Evolutionary conservation across 2,329 filamentous ascomycete species (phyloP).

Genomic region (Nigrograna mackinnonii): DNA sequence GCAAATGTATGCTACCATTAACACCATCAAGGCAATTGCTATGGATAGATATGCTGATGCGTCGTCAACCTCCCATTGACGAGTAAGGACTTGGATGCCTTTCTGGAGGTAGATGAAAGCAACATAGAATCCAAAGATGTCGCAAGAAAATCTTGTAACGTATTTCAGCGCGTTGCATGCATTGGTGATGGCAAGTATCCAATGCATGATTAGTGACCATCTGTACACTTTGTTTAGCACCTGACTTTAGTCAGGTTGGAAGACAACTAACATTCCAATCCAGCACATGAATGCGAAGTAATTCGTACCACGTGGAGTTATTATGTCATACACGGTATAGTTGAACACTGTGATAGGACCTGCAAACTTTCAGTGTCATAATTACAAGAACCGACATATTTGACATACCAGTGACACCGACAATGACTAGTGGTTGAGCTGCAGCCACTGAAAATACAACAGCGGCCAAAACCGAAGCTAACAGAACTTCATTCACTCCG

Average conservation of each 20-base stretch:
- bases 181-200: conserved; percentile 57
- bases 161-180: conserved; percentile 87
- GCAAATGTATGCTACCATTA: conserved; percentile 75
- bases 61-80: conserved; percentile 68
- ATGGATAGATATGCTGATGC: conserved; percentile 76
- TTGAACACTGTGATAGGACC: conserved; percentile 94
- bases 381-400: conserved; percentile 5
- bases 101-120: conserved; percentile 92
- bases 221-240: no score
- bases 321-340: conserved; percentile 91
- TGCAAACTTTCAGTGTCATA: conserved; percentile 23
- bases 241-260: no score
- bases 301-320: conserved; percentile 74
- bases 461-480: conserved; percentile 80
- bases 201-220: conserved; percentile 49
- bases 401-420: conserved; percentile 75
- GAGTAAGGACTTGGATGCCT: conserved; percentile 80
- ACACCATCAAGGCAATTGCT: conserved; percentile 74
- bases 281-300: conserved; percentile 92
- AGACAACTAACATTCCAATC: conserved; percentile 76
- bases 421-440: conserved; percentile 85
- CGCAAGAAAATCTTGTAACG: conserved; percentile 88
- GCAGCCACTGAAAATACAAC: conserved; percentile 80
- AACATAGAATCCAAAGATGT: conserved; percentile 93
- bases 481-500: conserved; percentile 88